phyloP scores from a whole-genome alignment of 176 grass and related monocot species.

The Avena insularis region DNA sequence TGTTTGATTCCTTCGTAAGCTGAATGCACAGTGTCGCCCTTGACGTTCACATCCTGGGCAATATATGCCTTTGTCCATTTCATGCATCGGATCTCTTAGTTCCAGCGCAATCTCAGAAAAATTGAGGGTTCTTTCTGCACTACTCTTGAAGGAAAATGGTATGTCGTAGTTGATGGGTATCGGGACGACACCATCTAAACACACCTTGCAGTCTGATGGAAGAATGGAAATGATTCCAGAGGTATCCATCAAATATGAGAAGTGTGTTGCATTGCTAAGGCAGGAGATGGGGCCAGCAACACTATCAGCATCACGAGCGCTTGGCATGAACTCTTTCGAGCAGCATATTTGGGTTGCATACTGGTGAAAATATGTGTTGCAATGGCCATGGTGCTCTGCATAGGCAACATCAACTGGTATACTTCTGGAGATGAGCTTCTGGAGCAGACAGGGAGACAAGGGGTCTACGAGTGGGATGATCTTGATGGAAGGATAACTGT shows the following conservation, averaged over 20 bases:
- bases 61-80: background rate
- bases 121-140: background rate
- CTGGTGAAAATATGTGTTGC: too few species aligned
- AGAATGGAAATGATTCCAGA: background rate
- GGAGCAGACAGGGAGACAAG: background rate
- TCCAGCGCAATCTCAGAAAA: background rate
- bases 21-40: background rate
- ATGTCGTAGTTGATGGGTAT: background rate
- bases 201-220: slow-evolving; percentile 36
- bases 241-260: slow-evolving; percentile 5
- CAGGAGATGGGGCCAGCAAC: slow-evolving; percentile 45
- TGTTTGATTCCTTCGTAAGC: background rate
- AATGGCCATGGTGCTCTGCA: too few species aligned
- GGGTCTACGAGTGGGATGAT: background rate
- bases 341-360: background rate
- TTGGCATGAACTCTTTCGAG: background rate
- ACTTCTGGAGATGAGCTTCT: background rate
- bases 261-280: slow-evolving; percentile 28
- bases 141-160: background rate
- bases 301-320: background rate
- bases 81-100: background rate
- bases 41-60: background rate
- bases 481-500: background rate
- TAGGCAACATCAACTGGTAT: background rate
- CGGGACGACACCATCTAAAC: too few species aligned